Evolutionary conservation across 1,284 basidiomycete species (phyloP), one percentile per base, ranked within the genome.

Genomic region (Cutaneotrichosporon sp.): DNA sequence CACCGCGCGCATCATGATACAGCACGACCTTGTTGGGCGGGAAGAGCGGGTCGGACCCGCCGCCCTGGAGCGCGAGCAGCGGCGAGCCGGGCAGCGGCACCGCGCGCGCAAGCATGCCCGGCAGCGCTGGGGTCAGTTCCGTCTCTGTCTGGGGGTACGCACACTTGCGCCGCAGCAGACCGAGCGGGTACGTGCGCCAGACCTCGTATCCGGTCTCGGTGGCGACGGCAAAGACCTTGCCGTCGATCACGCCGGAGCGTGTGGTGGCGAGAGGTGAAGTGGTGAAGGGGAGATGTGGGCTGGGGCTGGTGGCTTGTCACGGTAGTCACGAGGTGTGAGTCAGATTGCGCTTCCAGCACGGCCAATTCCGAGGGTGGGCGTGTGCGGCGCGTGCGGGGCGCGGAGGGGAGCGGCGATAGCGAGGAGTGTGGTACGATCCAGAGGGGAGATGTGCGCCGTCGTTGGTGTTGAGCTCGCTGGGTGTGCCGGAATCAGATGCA

Each of bases 11-110:
- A 78, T 93, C 91, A 78, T 97, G 89, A 88, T 91, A 97, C 51
- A 97, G 78, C 59, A 97, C 84, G 51, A 94, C 90, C 81, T 97
- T 97, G 82, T 97, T 97, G 27, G 91, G 91, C 29, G 94, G 88
- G 79, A 93, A 97, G 7, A 91, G 83, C n/a, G 94, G 94, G 73
- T 89, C 89, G 54, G 87, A 83, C 31, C 93, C 92, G 53, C 94
- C 94, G 52, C 94, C 94, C 66, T 95, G 84, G 43, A 97, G 86
- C 74, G 94, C 93, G 50, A 97, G 81, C 33, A 97, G 81, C 62
- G 92, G 93, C 4, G 92, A 89, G 24, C 87, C 84, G 69, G 94
- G 91, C 57, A 93, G 81, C 1, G 92, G 91, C 4, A 91, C 83
- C 3, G 87, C 91, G 45, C 87, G 83, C 18, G 87, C 82, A 4